Percentiles rank a stretch among this genome's conserved stretches.
Evolutionary conservation across 768 basidiomycete genomes (phyloP).

Genomic region (Epithele typhae): DNA sequence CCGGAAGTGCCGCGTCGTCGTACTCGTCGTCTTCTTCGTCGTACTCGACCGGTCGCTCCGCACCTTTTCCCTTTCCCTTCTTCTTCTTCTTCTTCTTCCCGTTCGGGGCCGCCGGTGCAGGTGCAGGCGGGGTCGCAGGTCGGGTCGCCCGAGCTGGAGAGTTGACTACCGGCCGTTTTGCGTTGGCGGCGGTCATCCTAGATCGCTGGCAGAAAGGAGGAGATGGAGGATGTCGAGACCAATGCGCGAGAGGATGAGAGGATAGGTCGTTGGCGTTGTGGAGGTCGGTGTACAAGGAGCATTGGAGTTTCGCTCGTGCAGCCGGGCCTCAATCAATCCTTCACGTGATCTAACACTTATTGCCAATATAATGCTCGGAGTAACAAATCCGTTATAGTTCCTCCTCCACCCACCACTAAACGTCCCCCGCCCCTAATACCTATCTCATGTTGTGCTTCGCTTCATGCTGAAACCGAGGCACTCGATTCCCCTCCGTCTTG

Average conservation of each 20-base stretch:
- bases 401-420: too few relatives aligned
- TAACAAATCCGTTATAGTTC: too few relatives aligned
- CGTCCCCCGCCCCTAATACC: too few relatives aligned
- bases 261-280: conserved; percentile 2
- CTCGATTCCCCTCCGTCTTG: too few relatives aligned
- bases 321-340: too few relatives aligned
- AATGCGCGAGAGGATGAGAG: too few relatives aligned
- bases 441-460: too few relatives aligned
- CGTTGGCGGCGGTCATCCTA: conserved; percentile 20
- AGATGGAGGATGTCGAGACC: conserved; percentile 2
- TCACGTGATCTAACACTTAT: too few relatives aligned
- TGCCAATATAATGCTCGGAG: too few relatives aligned
- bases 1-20: conserved; percentile 21
- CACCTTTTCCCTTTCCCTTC: conserved; percentile 37
- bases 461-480: too few relatives aligned
- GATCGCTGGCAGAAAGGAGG: conserved; percentile 5
- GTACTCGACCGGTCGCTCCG: conserved; percentile 10
- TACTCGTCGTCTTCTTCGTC: conserved; percentile 26
- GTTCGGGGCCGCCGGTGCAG: conserved; percentile 14
- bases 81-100: conserved; percentile 45
- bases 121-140: conserved; percentile 11
- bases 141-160: conserved; percentile 10
- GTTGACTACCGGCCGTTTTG: conserved; percentile 13
- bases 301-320: neutral
- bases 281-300: conserved; percentile 11